Percentiles rank a stretch among this genome's conserved stretches.
Evolutionary conservation across 768 basidiomycete genomes (phyloP).

Genomic region (Tricholoma sp.): DNA sequence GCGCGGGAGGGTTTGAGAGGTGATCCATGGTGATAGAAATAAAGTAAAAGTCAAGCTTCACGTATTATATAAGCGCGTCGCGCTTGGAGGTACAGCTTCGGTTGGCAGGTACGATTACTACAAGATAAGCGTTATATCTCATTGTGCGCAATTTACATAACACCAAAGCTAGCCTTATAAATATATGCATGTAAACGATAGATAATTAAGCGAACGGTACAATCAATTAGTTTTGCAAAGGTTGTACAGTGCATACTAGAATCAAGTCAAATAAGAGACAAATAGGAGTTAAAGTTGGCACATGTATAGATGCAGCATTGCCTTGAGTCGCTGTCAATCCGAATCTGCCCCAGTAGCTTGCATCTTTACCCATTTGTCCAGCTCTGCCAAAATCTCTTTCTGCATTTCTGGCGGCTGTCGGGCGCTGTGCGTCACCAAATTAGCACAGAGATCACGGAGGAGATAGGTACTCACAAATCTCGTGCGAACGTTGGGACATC

Average conservation of each 20-base stretch:
- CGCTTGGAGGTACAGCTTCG: too few species aligned
- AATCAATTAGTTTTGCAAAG: too few species aligned
- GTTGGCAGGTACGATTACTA: too few species aligned
- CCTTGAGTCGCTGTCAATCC: constrained; percentile 1
- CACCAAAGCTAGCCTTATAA: too few species aligned
- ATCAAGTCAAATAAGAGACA: neutral
- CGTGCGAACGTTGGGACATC: constrained; percentile 57
- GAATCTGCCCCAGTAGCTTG: constrained; percentile 9
- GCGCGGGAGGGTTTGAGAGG: constrained; percentile 4
- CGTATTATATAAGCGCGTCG: neutral
- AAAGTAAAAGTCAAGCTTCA: neutral
- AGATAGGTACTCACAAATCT: constrained; percentile 48
- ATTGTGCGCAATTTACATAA: too few species aligned
- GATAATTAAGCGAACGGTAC: too few species aligned
- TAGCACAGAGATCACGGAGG: neutral
- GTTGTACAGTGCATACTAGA: too few species aligned
- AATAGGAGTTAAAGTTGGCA: neutral
- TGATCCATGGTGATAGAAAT: neutral
- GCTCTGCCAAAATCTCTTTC: constrained; percentile 32
- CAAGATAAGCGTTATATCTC: too few species aligned
- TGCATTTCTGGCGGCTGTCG: constrained; percentile 38
- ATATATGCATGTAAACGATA: too few species aligned
- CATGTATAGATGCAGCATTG: neutral
- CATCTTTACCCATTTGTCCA: constrained; percentile 31
- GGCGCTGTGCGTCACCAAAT: constrained; percentile 21